phyloP scores from a whole-genome alignment of 306 rosid genomes.

The Begonia loranthoides region DNA sequence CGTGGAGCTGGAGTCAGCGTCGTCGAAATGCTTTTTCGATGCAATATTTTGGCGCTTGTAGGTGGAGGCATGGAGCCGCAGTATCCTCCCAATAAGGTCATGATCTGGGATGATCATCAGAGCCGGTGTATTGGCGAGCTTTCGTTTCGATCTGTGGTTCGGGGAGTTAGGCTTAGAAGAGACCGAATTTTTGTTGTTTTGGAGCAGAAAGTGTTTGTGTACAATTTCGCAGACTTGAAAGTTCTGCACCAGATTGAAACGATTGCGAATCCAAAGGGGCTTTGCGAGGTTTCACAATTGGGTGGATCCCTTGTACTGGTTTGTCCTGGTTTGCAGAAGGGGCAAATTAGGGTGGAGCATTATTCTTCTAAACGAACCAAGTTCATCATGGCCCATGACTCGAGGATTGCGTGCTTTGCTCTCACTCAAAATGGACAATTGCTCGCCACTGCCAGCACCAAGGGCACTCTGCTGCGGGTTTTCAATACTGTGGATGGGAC shows the following conservation, averaged over 20 bases:
- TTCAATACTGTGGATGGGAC: conserved; percentile 95
- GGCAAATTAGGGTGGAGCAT: conserved; percentile 79
- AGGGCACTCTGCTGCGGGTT: conserved; percentile 88
- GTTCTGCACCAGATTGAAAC: conserved; percentile 89
- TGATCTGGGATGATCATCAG: conserved; percentile 96
- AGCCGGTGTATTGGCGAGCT: conserved; percentile 75
- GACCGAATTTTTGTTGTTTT: conserved; percentile 81
- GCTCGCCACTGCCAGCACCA: conserved; percentile 88
- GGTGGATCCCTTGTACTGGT: conserved; percentile 73
- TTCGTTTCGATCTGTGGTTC: conserved; percentile 75
- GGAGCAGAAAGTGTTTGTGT: conserved; percentile 84
- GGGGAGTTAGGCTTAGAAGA: conserved; percentile 66
- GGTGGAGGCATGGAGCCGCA: conserved; percentile 62
- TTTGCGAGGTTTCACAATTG: conserved; percentile 77
- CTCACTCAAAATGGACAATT: conserved; percentile 88
- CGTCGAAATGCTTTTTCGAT: conserved; percentile 85
- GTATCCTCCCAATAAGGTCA: conserved; percentile 81
- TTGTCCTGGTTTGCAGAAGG: conserved; percentile 70
- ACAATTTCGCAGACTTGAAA: conserved; percentile 68
- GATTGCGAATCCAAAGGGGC: conserved; percentile 69
- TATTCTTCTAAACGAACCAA: conserved; percentile 73
- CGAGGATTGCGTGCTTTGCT: conserved; percentile 68
- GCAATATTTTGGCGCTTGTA: conserved; percentile 91
- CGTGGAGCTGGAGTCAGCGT: conserved; percentile 66
- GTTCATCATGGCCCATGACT: conserved; percentile 67